These are phyloP conservation scores for Pseudonitzschia pungens DNA, from an alignment of 108 stramenopile species.

Conservation along the genomic window DNA sequence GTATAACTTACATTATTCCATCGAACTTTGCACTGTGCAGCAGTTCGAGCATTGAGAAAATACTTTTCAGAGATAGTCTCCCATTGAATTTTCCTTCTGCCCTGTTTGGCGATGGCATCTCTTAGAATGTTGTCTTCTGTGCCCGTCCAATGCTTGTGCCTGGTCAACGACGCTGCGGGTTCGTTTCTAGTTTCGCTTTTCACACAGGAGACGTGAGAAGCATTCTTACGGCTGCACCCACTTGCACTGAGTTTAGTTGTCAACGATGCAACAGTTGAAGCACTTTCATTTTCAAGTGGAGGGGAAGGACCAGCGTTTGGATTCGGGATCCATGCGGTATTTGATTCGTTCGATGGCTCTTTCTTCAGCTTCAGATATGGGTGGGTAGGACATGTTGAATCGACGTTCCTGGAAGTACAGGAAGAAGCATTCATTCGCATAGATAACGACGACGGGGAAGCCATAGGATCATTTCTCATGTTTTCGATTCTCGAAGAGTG, in stretches of 20 bases:
- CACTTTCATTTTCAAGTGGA: too few relatives aligned
- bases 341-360: too few relatives aligned
- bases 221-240: too few relatives aligned
- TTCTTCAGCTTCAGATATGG: neutral
- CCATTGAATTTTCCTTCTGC: constrained; percentile 20
- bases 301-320: too few relatives aligned
- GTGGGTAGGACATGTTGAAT: neutral
- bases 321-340: too few relatives aligned
- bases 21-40: constrained; percentile 87
- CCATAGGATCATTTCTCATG: neutral
- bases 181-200: neutral
- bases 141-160: constrained; percentile 37
- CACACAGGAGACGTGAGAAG: neutral
- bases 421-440: too few relatives aligned
- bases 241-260: too few relatives aligned
- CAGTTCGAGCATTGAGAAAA: constrained; percentile 54
- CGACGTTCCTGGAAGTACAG: neutral
- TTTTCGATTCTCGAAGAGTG: neutral
- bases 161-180: neutral
- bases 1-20: constrained; percentile 80
- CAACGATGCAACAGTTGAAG: too few relatives aligned
- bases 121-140: constrained; percentile 38
- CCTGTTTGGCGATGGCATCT: constrained; percentile 19
- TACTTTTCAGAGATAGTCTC: constrained; percentile 26
- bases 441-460: too few relatives aligned